A percentile compares a stretch with the other conserved stretches of the same genome.
Conservation (phyloP, 352 stramenopile genomes). For the Pythium myriotylum region DNA sequence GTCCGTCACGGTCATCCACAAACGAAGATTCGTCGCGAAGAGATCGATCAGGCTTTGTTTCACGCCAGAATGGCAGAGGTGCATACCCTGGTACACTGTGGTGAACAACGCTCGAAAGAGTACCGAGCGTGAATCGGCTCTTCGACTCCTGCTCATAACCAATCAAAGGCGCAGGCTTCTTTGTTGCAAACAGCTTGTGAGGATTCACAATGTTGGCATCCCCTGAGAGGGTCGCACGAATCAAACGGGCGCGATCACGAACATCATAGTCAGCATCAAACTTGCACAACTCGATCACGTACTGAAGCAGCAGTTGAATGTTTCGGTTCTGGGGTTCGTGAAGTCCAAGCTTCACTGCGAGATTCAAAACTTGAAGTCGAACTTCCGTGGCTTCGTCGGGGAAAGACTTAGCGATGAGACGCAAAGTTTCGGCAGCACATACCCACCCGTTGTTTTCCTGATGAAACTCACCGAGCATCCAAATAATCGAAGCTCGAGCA, state of each 20-base stretch:
- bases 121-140: conserved; percentile 82
- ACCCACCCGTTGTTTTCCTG: conserved; percentile 63
- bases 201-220: conserved; percentile 62
- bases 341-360: conserved; percentile 91
- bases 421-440: conserved; percentile 82
- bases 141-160: conserved; percentile 73
- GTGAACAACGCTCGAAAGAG: conserved; percentile 85
- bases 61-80: conserved; percentile 73
- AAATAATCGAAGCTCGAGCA: conserved; percentile 90
- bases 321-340: conserved; percentile 69
- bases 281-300: conserved; percentile 92
- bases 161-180: conserved; percentile 82
- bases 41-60: conserved; percentile 60
- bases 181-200: conserved; percentile 75
- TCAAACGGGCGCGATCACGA: conserved; percentile 88
- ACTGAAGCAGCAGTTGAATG: conserved; percentile 83
- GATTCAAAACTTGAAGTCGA: conserved; percentile 91
- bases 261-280: conserved; percentile 94
- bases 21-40: conserved; percentile 75
- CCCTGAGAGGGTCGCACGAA: conserved; percentile 70
- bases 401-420: conserved; percentile 88
- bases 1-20: conserved; percentile 25
- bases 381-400: conserved; percentile 87
- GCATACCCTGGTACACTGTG: conserved; percentile 87
- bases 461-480: conserved; percentile 92